A percentile compares a stretch with the other conserved stretches of the same genome.
phyloP scores from a whole-genome alignment of 2,329 filamentous ascomycete species.

The Fusarium sp. region DNA sequence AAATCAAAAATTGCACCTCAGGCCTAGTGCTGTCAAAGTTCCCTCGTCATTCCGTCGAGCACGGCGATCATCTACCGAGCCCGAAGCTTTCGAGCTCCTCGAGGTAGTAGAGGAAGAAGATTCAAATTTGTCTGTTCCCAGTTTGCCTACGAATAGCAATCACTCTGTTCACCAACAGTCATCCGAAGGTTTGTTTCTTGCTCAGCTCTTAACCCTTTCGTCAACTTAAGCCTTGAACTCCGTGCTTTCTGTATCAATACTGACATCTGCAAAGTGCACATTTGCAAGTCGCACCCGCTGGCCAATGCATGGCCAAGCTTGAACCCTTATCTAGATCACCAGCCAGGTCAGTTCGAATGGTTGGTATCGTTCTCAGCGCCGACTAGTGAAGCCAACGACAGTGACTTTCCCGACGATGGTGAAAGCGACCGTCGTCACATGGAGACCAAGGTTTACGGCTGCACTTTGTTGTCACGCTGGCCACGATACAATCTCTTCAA shows the following conservation, averaged over 20 bases:
- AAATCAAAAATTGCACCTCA: constrained; percentile 14
- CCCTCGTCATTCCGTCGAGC: constrained; percentile 38
- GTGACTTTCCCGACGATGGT: constrained; percentile 25
- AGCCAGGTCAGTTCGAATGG: constrained; percentile 64
- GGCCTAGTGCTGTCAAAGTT: constrained; percentile 27
- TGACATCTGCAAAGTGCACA: constrained; percentile 33
- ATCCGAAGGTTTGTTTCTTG: constrained; percentile 35
- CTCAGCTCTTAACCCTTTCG: not conserved
- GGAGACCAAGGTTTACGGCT: constrained; percentile 59
- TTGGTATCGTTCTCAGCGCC: constrained; percentile 56
- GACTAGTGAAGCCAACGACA: constrained; percentile 40
- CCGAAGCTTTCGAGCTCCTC: constrained; percentile 52
- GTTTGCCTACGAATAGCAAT: constrained; percentile 6
- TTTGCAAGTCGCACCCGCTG: constrained; percentile 42
- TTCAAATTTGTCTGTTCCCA: constrained; percentile 26
- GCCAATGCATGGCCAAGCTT: constrained; percentile 40
- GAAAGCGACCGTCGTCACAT: constrained; percentile 16
- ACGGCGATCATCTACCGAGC: constrained; percentile 49
- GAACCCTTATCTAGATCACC: constrained; percentile 57
- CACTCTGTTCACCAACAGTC: constrained; percentile 5
- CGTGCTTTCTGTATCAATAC: constrained; percentile 5
- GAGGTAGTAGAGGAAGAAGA: constrained; percentile 51
- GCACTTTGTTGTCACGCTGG: constrained; percentile 62
- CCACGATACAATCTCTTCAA: constrained; percentile 42
- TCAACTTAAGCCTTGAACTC: not conserved